Base-by-base conservation (phyloP, 768 basidiomycete species). In the Podaxis pistillaris region DNA sequence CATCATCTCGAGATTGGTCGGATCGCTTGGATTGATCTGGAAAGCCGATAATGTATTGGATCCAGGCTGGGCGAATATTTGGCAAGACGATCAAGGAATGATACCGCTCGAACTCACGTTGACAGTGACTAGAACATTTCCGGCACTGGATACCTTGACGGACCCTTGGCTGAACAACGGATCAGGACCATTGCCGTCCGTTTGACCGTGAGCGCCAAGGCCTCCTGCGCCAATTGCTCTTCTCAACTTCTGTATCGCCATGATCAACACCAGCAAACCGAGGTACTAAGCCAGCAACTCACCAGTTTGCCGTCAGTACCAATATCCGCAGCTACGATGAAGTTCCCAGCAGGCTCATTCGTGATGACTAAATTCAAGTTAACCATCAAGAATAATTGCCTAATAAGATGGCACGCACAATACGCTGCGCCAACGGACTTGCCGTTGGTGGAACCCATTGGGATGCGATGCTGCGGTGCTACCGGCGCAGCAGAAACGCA, bases 331-430 rank as follows among this genome's bases (percentile, higher is more conserved):
- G 80, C 73, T 33, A 83, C 71, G 41, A 83, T 67, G 60, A 74
- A 75, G 69, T 83, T 83, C 19, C 78, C 79, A 37, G 66, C 64
- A 3, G 78, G 76, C 54, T 82, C 79, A 65, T 84, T 84, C 40
- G 81, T 81, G 36, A 83, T 78, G 68, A 83, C 82, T 84, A 63
- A n/a, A 17, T 24, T 12, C 7, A 22, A 37, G 33, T 33, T 33
- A 33, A 33, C 33, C 33, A 33, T 9, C 8, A 33, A 33, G 33
- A 8, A 33, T 33, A 9, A 9, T 33, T 33, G 33, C 33, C 33
- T 33, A 33, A 33, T 33, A 33, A 33, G 33, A 33, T 33, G n/a
- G 6, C 41, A 38, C 71, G 38, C 56, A 74, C 72, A 70, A 54
- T 73, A 73, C 11, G 70, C 67, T 19, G 73, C 72, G 12, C 73